Percentiles rank a stretch among this genome's conserved stretches.
Conservation (phyloP, 306 rosid species). For the Corylus avellana region DNA sequence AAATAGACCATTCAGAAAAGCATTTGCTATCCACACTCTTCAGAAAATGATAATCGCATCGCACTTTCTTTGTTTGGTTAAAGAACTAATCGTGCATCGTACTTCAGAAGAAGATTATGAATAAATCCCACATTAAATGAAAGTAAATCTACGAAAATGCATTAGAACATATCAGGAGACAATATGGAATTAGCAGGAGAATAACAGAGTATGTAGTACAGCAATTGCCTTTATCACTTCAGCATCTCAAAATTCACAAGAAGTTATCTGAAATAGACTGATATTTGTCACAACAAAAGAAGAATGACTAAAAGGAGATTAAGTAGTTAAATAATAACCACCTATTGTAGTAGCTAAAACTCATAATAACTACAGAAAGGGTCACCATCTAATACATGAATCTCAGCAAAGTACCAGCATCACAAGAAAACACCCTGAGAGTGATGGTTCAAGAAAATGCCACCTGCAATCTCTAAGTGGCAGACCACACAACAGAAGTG, state of each 20-base stretch:
- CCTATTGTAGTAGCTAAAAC: not conserved
- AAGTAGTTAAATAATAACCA: not conserved
- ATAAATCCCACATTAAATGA: too few species aligned
- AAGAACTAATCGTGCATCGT: too few species aligned
- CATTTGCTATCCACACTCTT: not conserved
- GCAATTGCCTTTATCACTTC: not conserved
- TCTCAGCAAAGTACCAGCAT: not conserved
- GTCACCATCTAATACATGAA: not conserved
- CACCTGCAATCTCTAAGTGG: not conserved
- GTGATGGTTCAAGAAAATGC: slow-evolving; percentile 4
- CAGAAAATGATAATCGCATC: not conserved
- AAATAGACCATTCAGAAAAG: not conserved
- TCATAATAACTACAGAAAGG: not conserved
- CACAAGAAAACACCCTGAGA: slow-evolving; percentile 6
- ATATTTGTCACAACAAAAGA: not conserved
- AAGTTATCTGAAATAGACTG: not conserved
- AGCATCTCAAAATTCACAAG: not conserved
- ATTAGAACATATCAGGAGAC: not conserved
- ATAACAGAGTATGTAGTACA: not conserved
- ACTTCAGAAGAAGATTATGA: too few species aligned
- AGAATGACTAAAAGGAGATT: not conserved
- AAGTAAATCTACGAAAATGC: not conserved
- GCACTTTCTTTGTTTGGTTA: not conserved
- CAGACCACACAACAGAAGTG: not conserved
- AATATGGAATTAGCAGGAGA: not conserved